These are phyloP conservation scores for Fusarium coicis DNA, from an alignment of 2,329 filamentous ascomycete species.

Conservation along the genomic window DNA sequence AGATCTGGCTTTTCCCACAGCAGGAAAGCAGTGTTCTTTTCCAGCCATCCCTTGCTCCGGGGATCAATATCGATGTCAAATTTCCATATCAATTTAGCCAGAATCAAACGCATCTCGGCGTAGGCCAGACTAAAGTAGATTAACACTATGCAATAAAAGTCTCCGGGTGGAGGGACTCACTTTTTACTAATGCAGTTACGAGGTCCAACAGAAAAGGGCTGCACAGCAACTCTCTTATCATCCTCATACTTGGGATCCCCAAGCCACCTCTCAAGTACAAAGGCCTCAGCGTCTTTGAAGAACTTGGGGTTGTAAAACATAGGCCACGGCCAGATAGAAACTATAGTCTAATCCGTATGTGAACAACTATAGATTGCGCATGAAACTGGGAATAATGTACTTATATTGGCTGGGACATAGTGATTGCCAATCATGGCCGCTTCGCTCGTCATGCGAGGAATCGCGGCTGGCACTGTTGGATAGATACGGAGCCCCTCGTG, in stretches of 20 bases:
- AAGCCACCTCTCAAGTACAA: neutral
- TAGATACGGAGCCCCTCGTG: neutral
- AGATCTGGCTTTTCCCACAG: neutral
- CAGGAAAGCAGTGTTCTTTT: neutral
- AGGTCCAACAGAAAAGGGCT: neutral
- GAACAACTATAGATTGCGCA: neutral
- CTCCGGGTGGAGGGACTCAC: neutral
- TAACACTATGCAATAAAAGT: neutral
- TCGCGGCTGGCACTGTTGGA: neutral
- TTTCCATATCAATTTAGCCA: neutral
- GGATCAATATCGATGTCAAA: neutral
- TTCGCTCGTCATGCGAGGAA: neutral
- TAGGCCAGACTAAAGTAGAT: neutral
- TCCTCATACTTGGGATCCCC: neutral
- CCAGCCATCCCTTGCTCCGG: neutral
- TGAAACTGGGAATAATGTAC: neutral
- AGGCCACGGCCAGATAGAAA: neutral
- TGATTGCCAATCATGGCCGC: neutral
- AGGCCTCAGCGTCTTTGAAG: neutral
- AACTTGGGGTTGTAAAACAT: neutral
- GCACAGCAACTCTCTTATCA: neutral
- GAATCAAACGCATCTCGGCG: neutral
- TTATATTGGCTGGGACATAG: neutral
- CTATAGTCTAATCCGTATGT: neutral
- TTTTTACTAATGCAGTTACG: neutral